Evolutionary conservation across 768 basidiomycete genomes (phyloP).

Genomic region (Rhizopogon vinicolor): DNA sequence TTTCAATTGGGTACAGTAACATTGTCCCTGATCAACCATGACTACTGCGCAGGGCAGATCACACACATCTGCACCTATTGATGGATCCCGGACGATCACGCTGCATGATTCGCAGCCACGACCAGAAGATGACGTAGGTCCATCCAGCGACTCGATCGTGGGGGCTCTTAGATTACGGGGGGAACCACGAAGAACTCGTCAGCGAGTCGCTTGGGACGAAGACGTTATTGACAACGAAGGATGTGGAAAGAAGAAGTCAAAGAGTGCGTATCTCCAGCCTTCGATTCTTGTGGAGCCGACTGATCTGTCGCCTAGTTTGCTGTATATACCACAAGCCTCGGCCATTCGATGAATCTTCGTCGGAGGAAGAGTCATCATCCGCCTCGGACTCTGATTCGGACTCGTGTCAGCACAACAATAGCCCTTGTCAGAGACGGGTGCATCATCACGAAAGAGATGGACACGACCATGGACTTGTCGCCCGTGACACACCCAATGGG

Average conservation of each 20-base stretch:
- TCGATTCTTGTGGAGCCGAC: neutral
- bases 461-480: neutral
- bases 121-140: slow-evolving; percentile 21
- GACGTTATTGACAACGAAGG: slow-evolving; percentile 91
- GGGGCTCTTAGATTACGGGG: slow-evolving; percentile 63
- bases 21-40: slow-evolving; percentile 10
- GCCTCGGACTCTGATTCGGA: slow-evolving; percentile 43
- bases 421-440: neutral
- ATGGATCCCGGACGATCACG: slow-evolving; percentile 54
- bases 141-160: slow-evolving; percentile 20
- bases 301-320: slow-evolving; percentile 57
- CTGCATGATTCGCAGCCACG: slow-evolving; percentile 34
- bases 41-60: slow-evolving; percentile 24
- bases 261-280: slow-evolving; percentile 55
- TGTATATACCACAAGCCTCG: slow-evolving; percentile 90
- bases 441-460: slow-evolving; percentile 5
- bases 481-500: slow-evolving; percentile 6
- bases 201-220: slow-evolving; percentile 77
- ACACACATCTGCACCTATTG: slow-evolving; percentile 37
- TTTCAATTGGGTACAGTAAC: neutral
- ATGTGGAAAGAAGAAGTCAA: slow-evolving; percentile 85
- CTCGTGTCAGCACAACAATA: slow-evolving; percentile 7
- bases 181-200: slow-evolving; percentile 37
- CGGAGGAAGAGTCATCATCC: slow-evolving; percentile 48
- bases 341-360: slow-evolving; percentile 78